A percentile compares a stretch with the other conserved stretches of the same genome.
Evolutionary conservation across 306 rosid species (phyloP).

Genomic region (Vigna mungo): DNA sequence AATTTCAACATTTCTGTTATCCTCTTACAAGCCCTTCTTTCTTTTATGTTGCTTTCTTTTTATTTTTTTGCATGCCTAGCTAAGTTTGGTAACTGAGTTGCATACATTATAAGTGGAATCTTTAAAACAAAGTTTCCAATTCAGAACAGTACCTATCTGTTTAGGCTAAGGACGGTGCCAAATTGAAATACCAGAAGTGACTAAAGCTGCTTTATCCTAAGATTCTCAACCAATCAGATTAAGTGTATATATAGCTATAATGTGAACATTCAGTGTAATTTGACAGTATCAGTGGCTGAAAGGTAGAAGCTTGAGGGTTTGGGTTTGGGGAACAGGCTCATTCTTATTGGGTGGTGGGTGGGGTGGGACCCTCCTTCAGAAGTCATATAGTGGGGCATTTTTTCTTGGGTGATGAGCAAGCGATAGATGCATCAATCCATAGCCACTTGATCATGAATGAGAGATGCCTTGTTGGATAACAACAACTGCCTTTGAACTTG

Average conservation of each 20-base stretch:
- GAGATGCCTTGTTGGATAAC: constrained; percentile 31
- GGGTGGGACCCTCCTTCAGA: constrained; percentile 59
- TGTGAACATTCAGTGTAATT: constrained; percentile 37
- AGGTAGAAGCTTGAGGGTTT: constrained; percentile 45
- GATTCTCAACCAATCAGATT: constrained; percentile 22
- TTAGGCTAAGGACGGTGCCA: constrained; percentile 26
- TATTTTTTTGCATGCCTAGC: constrained; percentile 30
- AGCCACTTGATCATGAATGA: constrained; percentile 66
- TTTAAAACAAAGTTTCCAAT: not conserved
- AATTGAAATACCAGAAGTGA: not conserved
- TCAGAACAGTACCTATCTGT: constrained; percentile 4
- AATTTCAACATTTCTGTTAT: constrained; percentile 24
- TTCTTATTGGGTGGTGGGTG: constrained; percentile 65
- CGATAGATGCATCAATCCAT: constrained; percentile 41
- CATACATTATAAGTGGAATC: constrained; percentile 13
- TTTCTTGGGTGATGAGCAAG: constrained; percentile 64
- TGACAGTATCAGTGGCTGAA: constrained; percentile 20
- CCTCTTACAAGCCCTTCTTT: not conserved
- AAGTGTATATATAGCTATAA: constrained; percentile 6
- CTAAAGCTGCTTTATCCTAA: not conserved
- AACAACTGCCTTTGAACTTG: constrained; percentile 39
- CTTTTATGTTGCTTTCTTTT: not conserved
- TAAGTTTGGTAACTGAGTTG: constrained; percentile 19
- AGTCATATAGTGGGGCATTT: constrained; percentile 56
- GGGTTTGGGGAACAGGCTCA: constrained; percentile 52